Base-by-base conservation (phyloP, 2,329 filamentous ascomycete species). In the Cercospora zeae-maydis region DNA sequence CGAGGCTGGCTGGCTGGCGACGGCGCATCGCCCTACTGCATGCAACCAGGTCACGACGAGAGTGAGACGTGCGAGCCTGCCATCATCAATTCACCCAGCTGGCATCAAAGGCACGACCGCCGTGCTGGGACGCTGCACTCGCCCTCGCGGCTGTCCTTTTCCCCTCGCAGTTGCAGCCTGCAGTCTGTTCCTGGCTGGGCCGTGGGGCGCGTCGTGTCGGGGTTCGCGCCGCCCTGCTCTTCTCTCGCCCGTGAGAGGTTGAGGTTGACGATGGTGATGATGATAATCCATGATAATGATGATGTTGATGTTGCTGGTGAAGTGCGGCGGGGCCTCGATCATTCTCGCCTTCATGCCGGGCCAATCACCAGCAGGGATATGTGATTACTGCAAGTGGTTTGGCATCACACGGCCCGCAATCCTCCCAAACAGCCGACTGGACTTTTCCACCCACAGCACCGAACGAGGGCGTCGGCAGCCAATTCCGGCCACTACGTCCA, bases 301-400 rank as follows among this genome's bases (percentile, higher is more conserved):
- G n/a, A n/a, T n/a, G n/a, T n/a, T 27, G 24, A 27, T 6, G 24
- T 27, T 27, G n/a, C n/a, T n/a, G n/a, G n/a, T n/a, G n/a, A 27
- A 27, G 6, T 27, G 3, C 24, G 6, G 24, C 24, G 24, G 24
- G 24, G 56, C 33, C 56, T 31, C 24, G 39, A 16, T n/a, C n/a
- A n/a, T n/a, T 42, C 16, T 27, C 54, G 36, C 21, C 54, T 27
- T 19, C 9, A 30, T 24, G 33, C 33, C 39, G 39, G 39, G 39
- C 39, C 10, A 9, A 45, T 57, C 54, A 42, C 14, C 36, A 59
- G 52, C 61, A 58, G 34, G 60, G 55, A n/a, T 53, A 47, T 63
- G 19, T 30, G 37, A 56, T 55, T 59, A 54, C 56, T 39, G 1
- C 19, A 51, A 49, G 49, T 9, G 42, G 61, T 59, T 30, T 56